Base-by-base conservation (phyloP, 148 eudicot genomes). In the Euryodendron excelsum region DNA sequence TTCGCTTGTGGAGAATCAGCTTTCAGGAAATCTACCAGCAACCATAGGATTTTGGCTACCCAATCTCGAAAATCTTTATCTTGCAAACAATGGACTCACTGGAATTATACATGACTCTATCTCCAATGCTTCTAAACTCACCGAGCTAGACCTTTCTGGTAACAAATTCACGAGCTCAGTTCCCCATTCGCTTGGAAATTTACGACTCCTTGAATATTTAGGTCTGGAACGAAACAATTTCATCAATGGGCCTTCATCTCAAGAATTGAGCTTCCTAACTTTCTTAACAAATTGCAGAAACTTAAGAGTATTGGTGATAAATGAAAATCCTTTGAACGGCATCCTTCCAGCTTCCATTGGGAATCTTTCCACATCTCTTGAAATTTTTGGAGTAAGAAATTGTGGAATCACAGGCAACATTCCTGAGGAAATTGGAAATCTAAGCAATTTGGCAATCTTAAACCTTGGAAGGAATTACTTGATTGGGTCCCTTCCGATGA, bases 251-350 rank as follows among this genome's bases (percentile, higher is more conserved):
- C 10, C 59, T 41, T 34, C 61, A 27, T 37, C 69, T 36, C 12
- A 21, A 12, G 69, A 75, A 47, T 56, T 69, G 63, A 76, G 39
- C 30, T 59, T 81, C 39, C 13, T 81, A 20, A 60, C 69, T 61
- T 81, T 76, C 53, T 68, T 81, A 63, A 36, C 75, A 11, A 81
- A 47, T 81, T n/a, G n/a, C n/a, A n/a, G n/a, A n/a, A n/a, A n/a
- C n/a, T n/a, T n/a, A n/a, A n/a, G n/a, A n/a, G n/a, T n/a, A n/a
- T n/a, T n/a, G n/a, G n/a, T n/a, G n/a, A n/a, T n/a, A n/a, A n/a
- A n/a, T n/a, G n/a, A n/a, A n/a, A n/a, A n/a, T n/a, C n/a, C n/a
- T n/a, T n/a, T n/a, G n/a, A 62, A 13, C 67, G n/a, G 5, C 21
- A 44, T 14, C 21, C 8, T 69, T 25, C 55, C 73, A 10, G 20